Conservation (phyloP, 306 rosid genomes). For the Styphnolobium japonicum region DNA sequence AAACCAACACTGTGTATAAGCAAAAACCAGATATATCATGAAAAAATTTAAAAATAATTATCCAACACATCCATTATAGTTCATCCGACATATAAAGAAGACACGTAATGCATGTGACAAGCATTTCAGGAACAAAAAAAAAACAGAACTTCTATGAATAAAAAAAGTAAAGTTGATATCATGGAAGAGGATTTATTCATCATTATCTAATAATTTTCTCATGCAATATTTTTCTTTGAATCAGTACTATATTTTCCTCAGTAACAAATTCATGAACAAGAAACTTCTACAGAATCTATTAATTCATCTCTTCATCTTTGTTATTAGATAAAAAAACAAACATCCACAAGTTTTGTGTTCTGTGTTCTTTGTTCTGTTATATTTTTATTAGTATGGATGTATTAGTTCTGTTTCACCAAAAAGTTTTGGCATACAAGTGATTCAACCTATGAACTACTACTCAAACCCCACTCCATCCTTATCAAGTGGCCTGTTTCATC, state of each 20-base stretch:
- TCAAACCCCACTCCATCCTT: not conserved
- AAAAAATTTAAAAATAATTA: not conserved
- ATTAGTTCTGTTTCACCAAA: not conserved
- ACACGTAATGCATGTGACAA: not conserved
- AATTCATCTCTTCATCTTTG: not conserved
- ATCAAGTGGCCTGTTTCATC: not conserved
- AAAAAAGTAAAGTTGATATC: not conserved
- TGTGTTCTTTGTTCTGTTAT: not conserved
- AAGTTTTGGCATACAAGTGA: not conserved
- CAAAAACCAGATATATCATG: not conserved
- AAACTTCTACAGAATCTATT: not conserved
- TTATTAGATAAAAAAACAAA: not conserved
- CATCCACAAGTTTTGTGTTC: not conserved
- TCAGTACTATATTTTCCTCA: not conserved
- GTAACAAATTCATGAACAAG: not conserved
- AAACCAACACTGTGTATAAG: not conserved
- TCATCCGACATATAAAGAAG: not conserved
- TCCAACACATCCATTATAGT: not conserved
- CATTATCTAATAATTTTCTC: not conserved
- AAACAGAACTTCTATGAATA: not conserved
- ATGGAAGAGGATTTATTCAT: not conserved
- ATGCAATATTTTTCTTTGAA: too few species aligned
- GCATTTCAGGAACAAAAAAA: not conserved
- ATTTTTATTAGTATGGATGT: not conserved
- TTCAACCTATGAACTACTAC: not conserved